Percentiles rank a stretch among this genome's conserved stretches.
Evolutionary conservation across 345 rosid species (phyloP).

Genomic region (Geranium brycei): DNA sequence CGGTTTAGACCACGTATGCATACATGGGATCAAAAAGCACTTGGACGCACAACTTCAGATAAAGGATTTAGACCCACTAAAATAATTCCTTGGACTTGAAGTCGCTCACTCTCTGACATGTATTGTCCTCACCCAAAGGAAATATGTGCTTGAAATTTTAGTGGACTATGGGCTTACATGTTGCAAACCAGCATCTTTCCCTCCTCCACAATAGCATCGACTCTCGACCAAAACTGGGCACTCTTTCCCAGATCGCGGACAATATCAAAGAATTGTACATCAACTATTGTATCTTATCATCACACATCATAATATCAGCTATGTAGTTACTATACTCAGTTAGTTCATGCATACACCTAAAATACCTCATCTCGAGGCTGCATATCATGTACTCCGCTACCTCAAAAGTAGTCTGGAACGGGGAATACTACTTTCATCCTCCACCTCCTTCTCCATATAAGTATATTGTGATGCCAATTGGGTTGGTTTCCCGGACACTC

Average conservation of each 20-base stretch:
- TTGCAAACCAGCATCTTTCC: not conserved
- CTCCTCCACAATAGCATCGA: not conserved
- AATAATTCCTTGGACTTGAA: not conserved
- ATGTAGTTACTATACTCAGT: not conserved
- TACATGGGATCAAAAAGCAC: not conserved
- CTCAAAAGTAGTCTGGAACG: not conserved
- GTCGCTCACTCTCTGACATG: not conserved
- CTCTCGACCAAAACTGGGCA: not conserved
- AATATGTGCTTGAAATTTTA: not conserved
- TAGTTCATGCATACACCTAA: not conserved
- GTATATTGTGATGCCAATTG: not conserved
- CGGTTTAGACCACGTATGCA: not conserved
- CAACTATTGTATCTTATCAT: not conserved
- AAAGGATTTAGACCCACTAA: slow-evolving; percentile 1
- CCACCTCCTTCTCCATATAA: not conserved
- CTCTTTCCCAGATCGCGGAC: not conserved
- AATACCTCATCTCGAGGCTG: not conserved
- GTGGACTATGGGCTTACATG: not conserved
- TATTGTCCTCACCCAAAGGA: not conserved
- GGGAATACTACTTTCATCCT: not conserved
- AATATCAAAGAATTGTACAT: too few relatives aligned
- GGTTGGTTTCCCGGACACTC: not conserved
- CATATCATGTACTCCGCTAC: not conserved
- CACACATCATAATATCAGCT: not conserved
- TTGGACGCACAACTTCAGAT: not conserved